Base-by-base conservation (phyloP, 345 rosid species). In the Euclidium syriacum region DNA sequence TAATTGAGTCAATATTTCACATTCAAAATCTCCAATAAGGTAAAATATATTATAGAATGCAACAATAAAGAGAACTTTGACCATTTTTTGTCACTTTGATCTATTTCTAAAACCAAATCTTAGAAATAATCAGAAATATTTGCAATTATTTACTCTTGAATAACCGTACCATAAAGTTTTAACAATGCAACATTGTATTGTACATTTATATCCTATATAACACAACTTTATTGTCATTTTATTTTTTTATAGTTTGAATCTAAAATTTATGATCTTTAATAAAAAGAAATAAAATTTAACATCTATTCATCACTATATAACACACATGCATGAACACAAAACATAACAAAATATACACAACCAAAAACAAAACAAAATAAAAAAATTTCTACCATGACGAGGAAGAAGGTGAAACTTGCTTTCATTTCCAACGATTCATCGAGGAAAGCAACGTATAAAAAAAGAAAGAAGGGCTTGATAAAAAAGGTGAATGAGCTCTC, bases 361-460 rank as follows among this genome's bases (percentile, higher is more conserved):
- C 7, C 5, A 26, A 11, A 64, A 50, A 42, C n/a, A 15, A 42
- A 0, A 52, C 2, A 16, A 7, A 15, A 3, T 19, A 12, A 8
- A 26, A 9, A 39, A 0, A 15, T 24, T 11, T 6, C 12, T 4
- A 36, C 3, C 25, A 73, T 77, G 73, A 69, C 70, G 0, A 65
- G 78, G 15, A 77, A 73, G 55, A 73, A 73, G 18, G 70, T 77
- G 30, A 73, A 69, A 52, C 75, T 77, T 17, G 68, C 57, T 14
- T 73, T 58, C 44, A 72, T 76, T 16, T 0, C 58, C 5, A 73
- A 73, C 10, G 77, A 77, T 30, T 64, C 68, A 0, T 50, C 58
- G 0, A 68, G 66, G 4, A 73, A 77, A 52, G 49, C 69, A 3
- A 72, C 62, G 0, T 68, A 19, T 10, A 73, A 59, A 23, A 76